Percentiles rank a stretch among this genome's conserved stretches.
phyloP scores from a whole-genome alignment of 1,284 basidiomycete genomes.

The Tausonia pullulans region DNA sequence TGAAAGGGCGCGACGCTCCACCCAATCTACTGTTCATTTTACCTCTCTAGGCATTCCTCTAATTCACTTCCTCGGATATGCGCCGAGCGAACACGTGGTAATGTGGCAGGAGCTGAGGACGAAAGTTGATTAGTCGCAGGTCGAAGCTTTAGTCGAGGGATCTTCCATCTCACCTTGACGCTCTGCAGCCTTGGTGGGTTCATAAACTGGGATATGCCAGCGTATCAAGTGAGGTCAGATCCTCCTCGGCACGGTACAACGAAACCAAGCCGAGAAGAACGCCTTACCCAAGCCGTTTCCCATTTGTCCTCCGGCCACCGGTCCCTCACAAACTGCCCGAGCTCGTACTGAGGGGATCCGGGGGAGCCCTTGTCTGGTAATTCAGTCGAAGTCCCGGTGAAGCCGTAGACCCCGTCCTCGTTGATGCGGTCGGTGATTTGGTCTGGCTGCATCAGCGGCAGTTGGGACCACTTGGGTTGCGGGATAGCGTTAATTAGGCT shows the following conservation, averaged over 20 bases:
- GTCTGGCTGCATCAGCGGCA: conserved; percentile 1
- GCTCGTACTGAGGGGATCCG: conserved; percentile 2
- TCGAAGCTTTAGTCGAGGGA: background rate
- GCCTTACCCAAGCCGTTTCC: conserved; percentile 16
- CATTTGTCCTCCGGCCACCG: conserved; percentile 13
- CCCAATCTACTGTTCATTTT: too few relatives aligned
- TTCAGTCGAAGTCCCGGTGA: conserved; percentile 1
- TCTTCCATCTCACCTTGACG: conserved; percentile 8
- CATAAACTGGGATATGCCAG: conserved; percentile 1
- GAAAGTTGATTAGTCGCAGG: background rate
- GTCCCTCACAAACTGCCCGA: conserved; percentile 9
- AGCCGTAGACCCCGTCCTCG: conserved; percentile 9
- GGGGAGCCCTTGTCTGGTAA: background rate
- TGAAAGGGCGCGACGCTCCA: too few relatives aligned
- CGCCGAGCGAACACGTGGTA: conserved; percentile 13
- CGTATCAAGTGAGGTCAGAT: background rate
- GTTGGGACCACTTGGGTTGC: conserved; percentile 3
- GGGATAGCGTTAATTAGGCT: background rate
- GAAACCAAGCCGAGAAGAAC: background rate
- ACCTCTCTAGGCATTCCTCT: too few relatives aligned
- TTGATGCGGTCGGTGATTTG: conserved; percentile 6
- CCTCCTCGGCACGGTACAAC: background rate
- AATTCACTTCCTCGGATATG: too few relatives aligned
- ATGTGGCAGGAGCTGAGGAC: conserved; percentile 8
- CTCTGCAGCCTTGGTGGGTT: conserved; percentile 16